Percentiles rank a stretch among this genome's conserved stretches.
phyloP scores from a whole-genome alignment of 176 grass and related monocot genomes.

The Sorghum bicolor region DNA sequence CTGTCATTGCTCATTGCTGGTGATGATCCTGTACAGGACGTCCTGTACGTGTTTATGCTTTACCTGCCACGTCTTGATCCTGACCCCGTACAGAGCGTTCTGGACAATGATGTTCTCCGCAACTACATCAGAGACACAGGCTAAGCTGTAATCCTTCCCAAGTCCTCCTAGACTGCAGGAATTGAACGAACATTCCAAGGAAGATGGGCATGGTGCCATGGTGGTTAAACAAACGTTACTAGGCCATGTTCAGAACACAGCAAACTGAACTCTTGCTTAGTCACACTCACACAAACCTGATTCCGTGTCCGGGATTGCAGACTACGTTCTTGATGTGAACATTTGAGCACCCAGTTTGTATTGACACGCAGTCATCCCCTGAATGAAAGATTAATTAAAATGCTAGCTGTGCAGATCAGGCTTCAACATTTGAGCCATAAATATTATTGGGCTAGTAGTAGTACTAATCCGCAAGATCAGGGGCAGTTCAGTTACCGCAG shows the following conservation, averaged over 20 bases:
- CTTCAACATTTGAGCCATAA: background rate
- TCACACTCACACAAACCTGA: slow-evolving; percentile 38
- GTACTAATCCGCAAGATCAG: background rate
- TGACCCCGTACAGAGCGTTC: slow-evolving; percentile 67
- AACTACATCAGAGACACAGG: slow-evolving; percentile 66
- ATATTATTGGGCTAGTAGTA: background rate
- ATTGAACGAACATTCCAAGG: background rate
- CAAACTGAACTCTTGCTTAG: background rate
- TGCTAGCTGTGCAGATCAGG: background rate
- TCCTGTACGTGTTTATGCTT: background rate
- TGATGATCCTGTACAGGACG: background rate
- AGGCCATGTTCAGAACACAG: background rate
- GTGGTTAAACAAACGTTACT: background rate
- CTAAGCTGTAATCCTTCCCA: slow-evolving; percentile 58
- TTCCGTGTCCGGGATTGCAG: slow-evolving; percentile 74
- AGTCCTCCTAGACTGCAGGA: slow-evolving; percentile 59
- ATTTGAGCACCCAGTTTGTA: slow-evolving; percentile 78
- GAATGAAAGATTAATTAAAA: background rate
- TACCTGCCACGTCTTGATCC: slow-evolving; percentile 91
- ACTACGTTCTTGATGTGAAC: slow-evolving; percentile 59
- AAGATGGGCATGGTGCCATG: background rate
- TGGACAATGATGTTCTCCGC: slow-evolving; percentile 55
- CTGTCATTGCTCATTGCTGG: background rate
- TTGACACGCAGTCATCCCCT: slow-evolving; percentile 82
- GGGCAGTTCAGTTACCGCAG: slow-evolving; percentile 41